These are phyloP conservation scores for Pleurostoma richardsiae DNA, from an alignment of 2,329 filamentous ascomycete genomes.

Conservation along the genomic window DNA sequence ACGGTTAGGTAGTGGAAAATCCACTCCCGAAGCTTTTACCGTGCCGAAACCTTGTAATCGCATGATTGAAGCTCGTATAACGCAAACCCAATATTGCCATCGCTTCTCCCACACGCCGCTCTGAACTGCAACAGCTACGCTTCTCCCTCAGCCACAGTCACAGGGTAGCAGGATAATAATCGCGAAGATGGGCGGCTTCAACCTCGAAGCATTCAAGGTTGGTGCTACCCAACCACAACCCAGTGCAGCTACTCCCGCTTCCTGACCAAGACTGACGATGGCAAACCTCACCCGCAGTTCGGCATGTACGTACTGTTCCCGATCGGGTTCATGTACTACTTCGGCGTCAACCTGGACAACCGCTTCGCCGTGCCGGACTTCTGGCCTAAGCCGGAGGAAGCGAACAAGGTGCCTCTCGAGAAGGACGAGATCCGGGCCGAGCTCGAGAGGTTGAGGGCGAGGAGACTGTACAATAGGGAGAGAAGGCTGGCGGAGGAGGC, in stretches of 20 bases:
- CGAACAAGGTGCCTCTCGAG: constrained; percentile 71
- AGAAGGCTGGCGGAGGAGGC: constrained; percentile 38
- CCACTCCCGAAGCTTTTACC: no score
- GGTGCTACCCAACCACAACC: constrained; percentile 8
- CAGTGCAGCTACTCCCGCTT: neutral
- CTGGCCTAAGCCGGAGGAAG: constrained; percentile 81
- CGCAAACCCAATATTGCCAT: no score
- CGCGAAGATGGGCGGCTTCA: constrained; percentile 66
- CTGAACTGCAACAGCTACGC: no score
- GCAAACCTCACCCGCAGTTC: constrained; percentile 54
- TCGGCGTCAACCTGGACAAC: constrained; percentile 93
- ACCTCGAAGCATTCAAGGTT: constrained; percentile 95
- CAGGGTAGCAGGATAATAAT: no score
- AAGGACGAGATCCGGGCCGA: constrained; percentile 80
- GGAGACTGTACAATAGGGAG: constrained; percentile 73
- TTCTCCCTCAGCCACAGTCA: no score
- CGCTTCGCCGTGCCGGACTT: constrained; percentile 86
- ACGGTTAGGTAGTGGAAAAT: no score
- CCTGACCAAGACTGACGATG: constrained; percentile 2
- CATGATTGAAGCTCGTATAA: no score
- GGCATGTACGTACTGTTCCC: constrained; percentile 99
- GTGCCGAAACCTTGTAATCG: no score
- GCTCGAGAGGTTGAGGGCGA: constrained; percentile 63
- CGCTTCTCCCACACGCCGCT: no score
- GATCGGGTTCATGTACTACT: constrained; percentile 99